Evolutionary conservation across 2,329 filamentous ascomycete genomes (phyloP).

Genomic region (Tolypocladium ovalisporum): DNA sequence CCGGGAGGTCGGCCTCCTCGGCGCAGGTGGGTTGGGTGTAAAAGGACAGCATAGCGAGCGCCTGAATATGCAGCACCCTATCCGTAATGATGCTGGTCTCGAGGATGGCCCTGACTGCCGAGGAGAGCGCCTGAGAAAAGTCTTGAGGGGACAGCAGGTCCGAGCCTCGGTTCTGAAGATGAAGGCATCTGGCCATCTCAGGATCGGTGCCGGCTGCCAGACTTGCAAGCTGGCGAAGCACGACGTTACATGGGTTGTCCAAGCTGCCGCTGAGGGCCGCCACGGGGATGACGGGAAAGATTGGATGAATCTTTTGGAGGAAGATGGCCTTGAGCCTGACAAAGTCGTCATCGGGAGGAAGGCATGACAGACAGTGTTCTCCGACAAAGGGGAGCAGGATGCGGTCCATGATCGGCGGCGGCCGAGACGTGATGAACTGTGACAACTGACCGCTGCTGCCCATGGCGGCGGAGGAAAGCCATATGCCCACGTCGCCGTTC

Average conservation of each 20-base stretch:
- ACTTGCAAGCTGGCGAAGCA: conserved; percentile 43
- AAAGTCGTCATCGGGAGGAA: conserved; percentile 37
- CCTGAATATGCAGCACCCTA: conserved; percentile 42
- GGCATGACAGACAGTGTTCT: conserved; percentile 33
- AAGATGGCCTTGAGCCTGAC: conserved; percentile 33
- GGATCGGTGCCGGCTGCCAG: conserved; percentile 42
- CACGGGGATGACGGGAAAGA: conserved; percentile 40
- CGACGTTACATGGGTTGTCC: conserved; percentile 24
- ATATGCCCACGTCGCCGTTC: conserved; percentile 45
- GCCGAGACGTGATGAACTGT: conserved; percentile 25
- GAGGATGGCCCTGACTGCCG: conserved; percentile 35
- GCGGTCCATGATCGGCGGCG: conserved; percentile 27
- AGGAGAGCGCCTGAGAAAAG: conserved; percentile 36
- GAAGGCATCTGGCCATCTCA: conserved; percentile 31
- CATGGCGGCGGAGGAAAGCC: conserved; percentile 28
- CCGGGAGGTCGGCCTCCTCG: conserved; percentile 43
- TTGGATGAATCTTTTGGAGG: conserved; percentile 40
- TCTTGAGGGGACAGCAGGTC: conserved; percentile 31
- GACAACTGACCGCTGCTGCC: conserved; percentile 15
- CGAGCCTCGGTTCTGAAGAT: conserved; percentile 26
- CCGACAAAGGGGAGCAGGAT: conserved; percentile 31
- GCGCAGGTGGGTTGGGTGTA: conserved; percentile 45
- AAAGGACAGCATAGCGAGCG: conserved; percentile 43
- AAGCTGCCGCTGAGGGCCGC: conserved; percentile 17
- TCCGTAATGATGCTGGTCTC: conserved; percentile 44